Conservation (phyloP, 805 yeast species). For the Scheffersomyces lignosus region DNA sequence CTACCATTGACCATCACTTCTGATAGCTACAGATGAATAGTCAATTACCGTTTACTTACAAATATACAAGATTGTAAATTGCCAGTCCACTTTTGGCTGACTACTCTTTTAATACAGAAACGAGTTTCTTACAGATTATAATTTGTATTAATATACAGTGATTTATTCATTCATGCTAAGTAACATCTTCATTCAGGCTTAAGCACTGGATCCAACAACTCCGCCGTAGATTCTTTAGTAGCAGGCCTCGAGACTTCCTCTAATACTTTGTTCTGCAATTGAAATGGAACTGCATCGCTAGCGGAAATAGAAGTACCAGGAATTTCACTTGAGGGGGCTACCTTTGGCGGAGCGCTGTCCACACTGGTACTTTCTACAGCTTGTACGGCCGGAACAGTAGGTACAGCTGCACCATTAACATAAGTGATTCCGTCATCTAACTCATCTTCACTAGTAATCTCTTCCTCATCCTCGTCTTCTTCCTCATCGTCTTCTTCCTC, state of each 20-base stretch:
- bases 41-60: too few species aligned
- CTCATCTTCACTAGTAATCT: constrained; percentile 1
- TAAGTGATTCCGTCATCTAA: constrained; percentile 4
- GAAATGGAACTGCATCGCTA: neutral
- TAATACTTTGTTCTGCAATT: neutral
- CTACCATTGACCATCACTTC: too few species aligned
- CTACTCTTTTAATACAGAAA: too few species aligned
- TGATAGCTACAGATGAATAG: too few species aligned
- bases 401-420: constrained; percentile 3
- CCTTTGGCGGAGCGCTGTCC: too few species aligned
- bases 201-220: constrained; percentile 24
- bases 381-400: neutral
- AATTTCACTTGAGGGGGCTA: too few species aligned
- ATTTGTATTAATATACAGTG: too few species aligned
- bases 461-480: constrained; percentile 7
- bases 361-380: neutral
- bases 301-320: neutral
- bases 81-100: too few species aligned
- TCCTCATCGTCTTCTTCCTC: constrained; percentile 12
- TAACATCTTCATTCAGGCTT: too few species aligned
- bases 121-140: too few species aligned
- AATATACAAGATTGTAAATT: too few species aligned
- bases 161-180: too few species aligned
- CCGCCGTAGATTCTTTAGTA: constrained; percentile 10
- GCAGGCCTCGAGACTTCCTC: neutral